Base-by-base conservation (phyloP, 2,329 filamentous ascomycete genomes). In the Xylaria sp. region DNA sequence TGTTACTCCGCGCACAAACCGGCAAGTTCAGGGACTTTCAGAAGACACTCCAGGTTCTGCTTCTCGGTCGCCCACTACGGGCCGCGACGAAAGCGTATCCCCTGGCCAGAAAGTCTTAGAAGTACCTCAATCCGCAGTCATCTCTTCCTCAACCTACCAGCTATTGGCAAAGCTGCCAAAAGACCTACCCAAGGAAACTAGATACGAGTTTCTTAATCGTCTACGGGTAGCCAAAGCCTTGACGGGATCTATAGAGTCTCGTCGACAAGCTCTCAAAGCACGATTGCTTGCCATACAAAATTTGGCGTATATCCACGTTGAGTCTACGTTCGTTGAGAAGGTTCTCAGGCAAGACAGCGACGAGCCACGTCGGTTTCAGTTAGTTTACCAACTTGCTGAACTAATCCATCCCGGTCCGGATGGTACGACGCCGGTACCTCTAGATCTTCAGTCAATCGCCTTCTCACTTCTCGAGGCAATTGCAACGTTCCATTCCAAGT, bases 341-440 rank as follows among this genome's bases (percentile, higher is more conserved):
- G 88, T 98, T 51, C 86, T 97, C 61, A 92, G 93, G 72, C 91
- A 94, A 74, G 97, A 99, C 77, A 89, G 90, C 46, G 95, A 98
- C 76, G 94, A 97, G 80, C 94, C 94, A 2, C 91, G 94, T 69
- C 89, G 93, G 61, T 91, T 94, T 71, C 96, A 99, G 80, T 86
- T 99, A 28, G 91, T 94, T 3, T 97, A 97, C 76, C 97, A 99
- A 80, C 88, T 99, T 46, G 93, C 93, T 20, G 95, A 98, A 79
- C 84, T 99, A 66, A 91, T 98, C 25, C 94, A 97, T 74, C 93
- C 95, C 12, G 90, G 93, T 4, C 87, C 89, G 6, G 90, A 91
- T 76, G 91, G 89, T 23, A 88, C 91, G 62, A 81, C 86, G 20
- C 84, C 87, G 10, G 88, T 97, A 25, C 92, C 94, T 6, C 83